Evolutionary conservation across 176 grass and related monocot species (phyloP).

Genomic region (Phoenix dactylifera): DNA sequence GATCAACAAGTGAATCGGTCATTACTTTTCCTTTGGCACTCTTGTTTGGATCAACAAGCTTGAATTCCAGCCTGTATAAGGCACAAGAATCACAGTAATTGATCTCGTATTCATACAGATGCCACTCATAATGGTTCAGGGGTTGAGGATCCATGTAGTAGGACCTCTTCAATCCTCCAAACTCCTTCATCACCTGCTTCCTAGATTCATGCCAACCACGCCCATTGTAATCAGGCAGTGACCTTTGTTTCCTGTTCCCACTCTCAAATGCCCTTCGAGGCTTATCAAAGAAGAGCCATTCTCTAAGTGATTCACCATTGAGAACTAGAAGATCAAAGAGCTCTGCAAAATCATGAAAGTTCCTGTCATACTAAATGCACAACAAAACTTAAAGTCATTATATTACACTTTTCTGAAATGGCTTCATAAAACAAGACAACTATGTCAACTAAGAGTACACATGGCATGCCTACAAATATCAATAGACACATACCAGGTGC

Average conservation of each 20-base stretch:
- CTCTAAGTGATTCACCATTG: constrained; percentile 14
- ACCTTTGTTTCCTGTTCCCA: constrained; percentile 22
- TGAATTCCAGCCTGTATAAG: constrained; percentile 19
- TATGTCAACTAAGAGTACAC: too few species aligned
- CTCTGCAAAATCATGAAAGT: constrained; percentile 3
- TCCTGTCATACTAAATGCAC: too few species aligned
- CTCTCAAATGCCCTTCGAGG: constrained; percentile 26
- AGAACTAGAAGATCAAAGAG: constrained; percentile 23
- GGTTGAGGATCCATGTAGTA: constrained; percentile 29
- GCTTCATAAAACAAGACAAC: too few species aligned
- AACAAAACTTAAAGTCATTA: too few species aligned
- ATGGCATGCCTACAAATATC: neutral
- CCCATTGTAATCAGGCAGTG: constrained; percentile 22
- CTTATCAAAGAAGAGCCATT: constrained; percentile 26
- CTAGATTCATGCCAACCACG: constrained; percentile 29
- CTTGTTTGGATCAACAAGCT: constrained; percentile 18
- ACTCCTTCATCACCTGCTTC: constrained; percentile 25
- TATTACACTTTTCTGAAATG: too few species aligned
- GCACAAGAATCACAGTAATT: constrained; percentile 18
- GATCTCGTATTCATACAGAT: constrained; percentile 24
- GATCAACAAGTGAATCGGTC: constrained; percentile 16
- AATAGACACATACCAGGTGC: constrained; percentile 6
- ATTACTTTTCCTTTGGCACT: constrained; percentile 5
- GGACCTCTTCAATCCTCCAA: constrained; percentile 17
- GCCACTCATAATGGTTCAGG: constrained; percentile 18